These are phyloP conservation scores for Nothophoma quercina DNA, from an alignment of 2,329 filamentous ascomycete genomes.

Conservation along the genomic window DNA sequence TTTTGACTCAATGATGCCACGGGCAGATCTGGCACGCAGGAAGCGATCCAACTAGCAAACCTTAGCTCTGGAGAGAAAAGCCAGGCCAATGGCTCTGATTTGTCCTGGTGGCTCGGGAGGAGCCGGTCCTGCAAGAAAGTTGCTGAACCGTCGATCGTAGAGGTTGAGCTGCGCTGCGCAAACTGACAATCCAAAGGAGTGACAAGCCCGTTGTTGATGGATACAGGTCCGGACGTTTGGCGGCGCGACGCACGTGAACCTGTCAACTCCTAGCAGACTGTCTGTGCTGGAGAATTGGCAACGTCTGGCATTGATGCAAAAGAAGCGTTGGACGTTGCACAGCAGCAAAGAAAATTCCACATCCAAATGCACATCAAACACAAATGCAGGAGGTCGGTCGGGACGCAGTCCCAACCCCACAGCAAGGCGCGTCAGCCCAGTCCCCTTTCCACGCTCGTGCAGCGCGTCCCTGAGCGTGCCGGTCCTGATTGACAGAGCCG, in stretches of 20 bases:
- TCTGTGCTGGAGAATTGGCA: conserved; percentile 8
- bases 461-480: conserved; percentile 11
- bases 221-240: conserved; percentile 2
- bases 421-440: background rate
- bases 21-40: conserved; percentile 11
- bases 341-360: conserved; percentile 7
- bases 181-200: background rate
- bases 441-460: conserved; percentile 5
- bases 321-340: conserved; percentile 9
- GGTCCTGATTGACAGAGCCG: conserved; percentile 3
- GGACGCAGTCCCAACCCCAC: conserved; percentile 5
- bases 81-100: conserved; percentile 6
- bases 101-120: conserved; percentile 7
- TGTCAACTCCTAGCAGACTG: background rate
- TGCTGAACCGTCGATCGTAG: background rate
- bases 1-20: conserved; percentile 15
- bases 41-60: conserved; percentile 13
- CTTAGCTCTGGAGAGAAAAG: background rate
- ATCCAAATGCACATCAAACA: conserved; percentile 5
- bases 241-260: conserved; percentile 2
- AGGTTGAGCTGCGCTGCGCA: background rate
- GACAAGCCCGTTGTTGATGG: background rate
- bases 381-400: conserved; percentile 9
- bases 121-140: conserved; percentile 2
- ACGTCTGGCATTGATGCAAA: conserved; percentile 13